These are phyloP conservation scores for Aotearoamyces nothofagi DNA, from an alignment of 2,329 filamentous ascomycete species.

Conservation along the genomic window DNA sequence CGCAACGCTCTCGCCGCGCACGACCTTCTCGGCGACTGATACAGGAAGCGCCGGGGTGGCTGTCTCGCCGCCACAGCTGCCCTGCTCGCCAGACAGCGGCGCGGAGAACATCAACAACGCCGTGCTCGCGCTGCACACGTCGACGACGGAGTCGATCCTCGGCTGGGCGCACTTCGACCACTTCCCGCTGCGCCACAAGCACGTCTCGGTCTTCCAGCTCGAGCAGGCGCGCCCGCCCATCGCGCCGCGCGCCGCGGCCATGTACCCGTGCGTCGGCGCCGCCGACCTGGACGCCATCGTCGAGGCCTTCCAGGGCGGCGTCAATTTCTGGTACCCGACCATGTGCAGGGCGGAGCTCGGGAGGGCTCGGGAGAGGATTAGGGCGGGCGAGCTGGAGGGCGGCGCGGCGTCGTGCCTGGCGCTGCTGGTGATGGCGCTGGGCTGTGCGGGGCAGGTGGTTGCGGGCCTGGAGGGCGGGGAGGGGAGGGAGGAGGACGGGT, in stretches of 20 bases:
- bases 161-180: too few relatives aligned
- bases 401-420: constrained; percentile 25
- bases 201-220: constrained; percentile 30
- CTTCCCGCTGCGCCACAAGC: constrained; percentile 25
- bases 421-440: constrained; percentile 30
- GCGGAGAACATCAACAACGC: constrained; percentile 32
- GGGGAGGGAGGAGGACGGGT: constrained; percentile 18
- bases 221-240: constrained; percentile 27
- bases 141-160: too few relatives aligned
- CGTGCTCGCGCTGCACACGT: constrained; percentile 35
- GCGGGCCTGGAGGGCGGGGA: constrained; percentile 15
- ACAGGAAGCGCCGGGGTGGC: too few relatives aligned
- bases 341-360: constrained; percentile 26
- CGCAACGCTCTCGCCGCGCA: too few relatives aligned
- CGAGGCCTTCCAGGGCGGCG: constrained; percentile 26
- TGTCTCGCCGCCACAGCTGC: neutral
- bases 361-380: constrained; percentile 19
- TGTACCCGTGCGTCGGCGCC: constrained; percentile 26
- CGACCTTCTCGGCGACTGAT: too few relatives aligned
- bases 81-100: neutral
- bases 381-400: constrained; percentile 22
- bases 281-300: constrained; percentile 27
- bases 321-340: constrained; percentile 39
- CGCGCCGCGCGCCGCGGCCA: constrained; percentile 18
- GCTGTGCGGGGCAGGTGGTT: constrained; percentile 27